Evolutionary conservation across 2,329 filamentous ascomycete genomes (phyloP), one percentile per base, ranked within the genome.

Genomic region (Aspergillus aculeatinus): DNA sequence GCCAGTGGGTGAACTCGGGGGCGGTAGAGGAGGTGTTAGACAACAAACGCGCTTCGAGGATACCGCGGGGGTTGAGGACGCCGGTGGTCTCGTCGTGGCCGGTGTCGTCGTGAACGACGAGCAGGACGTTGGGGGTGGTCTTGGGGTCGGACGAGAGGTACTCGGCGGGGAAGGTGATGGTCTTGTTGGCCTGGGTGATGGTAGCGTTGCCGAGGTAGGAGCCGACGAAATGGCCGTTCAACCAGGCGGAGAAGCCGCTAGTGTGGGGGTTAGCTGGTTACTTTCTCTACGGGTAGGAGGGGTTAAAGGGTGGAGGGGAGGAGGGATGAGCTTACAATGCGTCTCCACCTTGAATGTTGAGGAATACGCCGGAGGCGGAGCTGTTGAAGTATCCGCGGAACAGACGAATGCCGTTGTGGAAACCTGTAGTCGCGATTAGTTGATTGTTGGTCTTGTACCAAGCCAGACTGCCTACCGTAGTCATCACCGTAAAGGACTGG

Each of bases 71-170:
- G 54, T 73, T 72, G 5, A 72, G 62, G 2, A 68, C 70, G 2
- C 70, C 70, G 21, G 62, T 67, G 51, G 69, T 72, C 52, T 71
- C 21, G 53, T 72, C 70, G 57, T 73, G 71, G 33, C 70, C 71
- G 21, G 70, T 72, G 66, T 87, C 83, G 10, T 85, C 85, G 19
- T 82, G 85, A 72, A 87, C 81, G 66, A 88, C 83, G 70, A 85
- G 82, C 25, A 87, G 74, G 3, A 87, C 72, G n/a, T 86, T 78
- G 5, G 87, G 74, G 2, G 82, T 70, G 58, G 85, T 84, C 0
- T 71, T 63, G 44, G 73, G 71, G 0, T 85, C 64, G 2, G 79
- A 82, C 2, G 39, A 44, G 39, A 44, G 39, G 14, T 16, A 19
- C 14, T 77, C 77, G 51, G 83, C 83, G 48, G 75, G 68, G 67